Conservation (phyloP, 345 rosid species). For the Corchorus capsularis region DNA sequence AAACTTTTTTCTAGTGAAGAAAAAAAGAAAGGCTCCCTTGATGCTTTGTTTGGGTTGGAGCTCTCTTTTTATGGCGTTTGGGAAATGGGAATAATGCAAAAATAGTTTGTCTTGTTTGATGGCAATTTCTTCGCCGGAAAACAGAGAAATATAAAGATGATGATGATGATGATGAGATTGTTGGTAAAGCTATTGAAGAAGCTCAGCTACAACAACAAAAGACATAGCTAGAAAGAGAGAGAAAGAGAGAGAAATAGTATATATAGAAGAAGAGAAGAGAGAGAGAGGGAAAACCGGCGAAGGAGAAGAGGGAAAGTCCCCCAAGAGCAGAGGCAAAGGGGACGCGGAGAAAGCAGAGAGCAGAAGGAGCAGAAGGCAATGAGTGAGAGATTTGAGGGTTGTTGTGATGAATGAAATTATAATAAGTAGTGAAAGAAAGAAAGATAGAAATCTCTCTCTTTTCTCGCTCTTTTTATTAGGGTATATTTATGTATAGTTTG, state of each 20-base stretch:
- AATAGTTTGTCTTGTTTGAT: slow-evolving; percentile 22
- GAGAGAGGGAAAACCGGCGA: slow-evolving; percentile 16
- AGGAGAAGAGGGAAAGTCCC: slow-evolving; percentile 52
- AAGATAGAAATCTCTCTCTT: too few relatives aligned
- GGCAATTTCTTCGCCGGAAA: slow-evolving; percentile 40
- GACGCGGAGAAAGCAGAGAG: slow-evolving; percentile 63
- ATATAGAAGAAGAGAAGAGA: slow-evolving; percentile 13
- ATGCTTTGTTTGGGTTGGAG: not conserved
- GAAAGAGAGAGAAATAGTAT: not conserved
- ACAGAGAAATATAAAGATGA: slow-evolving; percentile 59
- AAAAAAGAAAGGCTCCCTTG: not conserved
- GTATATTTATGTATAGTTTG: too few relatives aligned
- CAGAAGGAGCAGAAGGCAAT: slow-evolving; percentile 7
- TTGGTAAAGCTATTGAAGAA: not conserved
- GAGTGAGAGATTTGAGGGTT: not conserved
- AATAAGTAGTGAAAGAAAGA: too few relatives aligned
- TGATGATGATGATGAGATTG: slow-evolving; percentile 31
- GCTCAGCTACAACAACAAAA: not conserved
- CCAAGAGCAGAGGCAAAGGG: slow-evolving; percentile 83
- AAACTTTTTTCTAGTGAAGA: too few relatives aligned
- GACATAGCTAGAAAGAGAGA: not conserved
- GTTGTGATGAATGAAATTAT: too few relatives aligned
- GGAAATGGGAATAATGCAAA: slow-evolving; percentile 42
- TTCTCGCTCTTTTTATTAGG: too few relatives aligned
- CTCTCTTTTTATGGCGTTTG: slow-evolving; percentile 6